Base-by-base conservation (phyloP, 108 stramenopile genomes). In the Skeletonema costatum region DNA sequence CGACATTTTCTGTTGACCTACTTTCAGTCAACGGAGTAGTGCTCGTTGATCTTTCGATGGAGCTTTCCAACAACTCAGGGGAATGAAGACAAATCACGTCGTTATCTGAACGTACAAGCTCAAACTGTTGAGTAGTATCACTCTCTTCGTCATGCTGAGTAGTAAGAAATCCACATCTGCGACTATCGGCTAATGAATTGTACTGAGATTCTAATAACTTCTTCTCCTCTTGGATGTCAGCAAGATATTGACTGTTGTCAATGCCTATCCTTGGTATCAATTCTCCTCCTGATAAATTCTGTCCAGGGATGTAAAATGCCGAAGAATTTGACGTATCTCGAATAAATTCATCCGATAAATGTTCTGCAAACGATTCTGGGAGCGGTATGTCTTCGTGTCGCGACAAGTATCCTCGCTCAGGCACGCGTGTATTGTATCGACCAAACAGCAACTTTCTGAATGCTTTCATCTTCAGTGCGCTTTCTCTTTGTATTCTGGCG, bases 391-490 rank as follows among this genome's bases (percentile, higher is more conserved):
- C 86, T 50, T 78, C 74, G 51, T 87, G 86, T 13, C 83, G 71
- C n/a, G 86, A n/a, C 0, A 87, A 41, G 44, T 81, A 67, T 32
- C 64, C 66, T 10, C 53, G 53, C 4, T 75, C 73, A 3, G 89
- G 89, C 39, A 89, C 69, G 13, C 36, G 65, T 2, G 83, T 81
- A 30, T 85, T 80, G 64, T 84, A 88, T 10, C 80, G 53, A 17
- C 92, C 92, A 74, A 93, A 93, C n/a, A 85, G 70, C 42, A 83
- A 66, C 19, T 66, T 74, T 36, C 89, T 83, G 17, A 90, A 84
- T 39, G 89, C 88, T 72, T 87, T 89, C 17, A 89, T 63, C 65
- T 93, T 93, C 12, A 90, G 62, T 9, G 92, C 88, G 56, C 89
- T 86, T 66, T 93, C 92, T 19, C 90, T 82, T 16, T 82, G 71